Conservation (phyloP, 164 flowering plant genomes). For the Magnolia changhungtana region DNA sequence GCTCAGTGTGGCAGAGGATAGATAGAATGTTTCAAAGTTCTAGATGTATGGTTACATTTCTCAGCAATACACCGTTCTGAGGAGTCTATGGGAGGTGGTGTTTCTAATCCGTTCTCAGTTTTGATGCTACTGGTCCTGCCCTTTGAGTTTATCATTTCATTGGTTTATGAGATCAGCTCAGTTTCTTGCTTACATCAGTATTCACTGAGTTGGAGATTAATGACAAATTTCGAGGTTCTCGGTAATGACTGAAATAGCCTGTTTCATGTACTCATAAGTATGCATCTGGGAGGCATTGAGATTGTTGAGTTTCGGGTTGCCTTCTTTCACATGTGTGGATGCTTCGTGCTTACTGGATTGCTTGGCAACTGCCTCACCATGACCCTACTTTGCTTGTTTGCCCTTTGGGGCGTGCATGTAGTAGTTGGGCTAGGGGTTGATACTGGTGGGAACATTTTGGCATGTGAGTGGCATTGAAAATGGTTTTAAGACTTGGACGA, state of each 20-base stretch:
- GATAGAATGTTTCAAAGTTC: slow-evolving; percentile 80
- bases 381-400: too few species aligned
- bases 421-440: too few species aligned
- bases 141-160: not conserved
- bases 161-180: not conserved
- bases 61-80: slow-evolving; percentile 76
- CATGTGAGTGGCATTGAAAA: too few species aligned
- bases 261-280: not conserved
- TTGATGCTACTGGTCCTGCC: not conserved
- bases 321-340: not conserved
- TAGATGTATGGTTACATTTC: slow-evolving; percentile 86
- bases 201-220: not conserved
- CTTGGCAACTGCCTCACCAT: too few species aligned
- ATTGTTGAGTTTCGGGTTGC: not conserved
- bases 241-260: not conserved
- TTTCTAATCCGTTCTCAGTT: not conserved
- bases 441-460: too few species aligned
- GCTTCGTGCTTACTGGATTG: too few species aligned
- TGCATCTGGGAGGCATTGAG: not conserved
- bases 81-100: not conserved
- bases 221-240: not conserved
- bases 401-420: too few species aligned
- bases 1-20: slow-evolving; percentile 66
- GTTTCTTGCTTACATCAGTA: not conserved
- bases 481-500: too few species aligned